Base-by-base conservation (phyloP, 176 grass and related monocot genomes). In the Poa pratensis region DNA sequence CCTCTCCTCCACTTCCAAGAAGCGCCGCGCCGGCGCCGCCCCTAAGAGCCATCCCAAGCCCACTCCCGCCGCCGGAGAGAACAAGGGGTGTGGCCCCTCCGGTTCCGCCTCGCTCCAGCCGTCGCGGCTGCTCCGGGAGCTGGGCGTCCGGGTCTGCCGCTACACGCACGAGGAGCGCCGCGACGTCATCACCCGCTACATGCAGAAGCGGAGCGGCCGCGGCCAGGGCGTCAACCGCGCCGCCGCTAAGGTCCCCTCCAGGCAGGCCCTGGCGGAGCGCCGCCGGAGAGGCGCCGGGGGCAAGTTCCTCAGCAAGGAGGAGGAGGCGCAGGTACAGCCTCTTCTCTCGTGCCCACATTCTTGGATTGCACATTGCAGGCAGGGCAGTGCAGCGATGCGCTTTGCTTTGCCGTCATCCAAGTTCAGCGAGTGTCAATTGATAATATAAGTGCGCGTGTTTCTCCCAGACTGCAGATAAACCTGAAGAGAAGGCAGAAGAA, bases 101-200 rank as follows among this genome's bases (percentile, higher is more conserved):
- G 79, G 32, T 13, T 2, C 9, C 2, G 43, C 74, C 22, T 74
- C 89, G 30, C 75, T 82, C 6, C 89, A 88, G 12, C 90, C 91
- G 5, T 95, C 91, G 37, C 88, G 85, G 73, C 83, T 98, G 42
- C 87, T 95, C 27, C 83, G 96, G 43, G 96, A 98, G 87, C 93
- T 98, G 81, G 91, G 93, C 24, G 75, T 98, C 42, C 79, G 91
- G 59, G 93, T 98, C 70, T 94, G 86, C 23, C 90, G 93, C 84
- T 98, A 95, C 90, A 92, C 91, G 48, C 86, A 94, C 75, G 96
- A 98, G 88, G 93, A 95, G 80, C 94, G 96, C 77, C 94, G 93
- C 73, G 93, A 95, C 84, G 95, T 98, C 86, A 92, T 98, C 85
- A 80, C 90, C 49, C 94, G 92, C 77, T 98, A 98, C 89, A 95